Conservation (phyloP, 2,329 filamentous ascomycete genomes). For the Myrmaecium sp. region DNA sequence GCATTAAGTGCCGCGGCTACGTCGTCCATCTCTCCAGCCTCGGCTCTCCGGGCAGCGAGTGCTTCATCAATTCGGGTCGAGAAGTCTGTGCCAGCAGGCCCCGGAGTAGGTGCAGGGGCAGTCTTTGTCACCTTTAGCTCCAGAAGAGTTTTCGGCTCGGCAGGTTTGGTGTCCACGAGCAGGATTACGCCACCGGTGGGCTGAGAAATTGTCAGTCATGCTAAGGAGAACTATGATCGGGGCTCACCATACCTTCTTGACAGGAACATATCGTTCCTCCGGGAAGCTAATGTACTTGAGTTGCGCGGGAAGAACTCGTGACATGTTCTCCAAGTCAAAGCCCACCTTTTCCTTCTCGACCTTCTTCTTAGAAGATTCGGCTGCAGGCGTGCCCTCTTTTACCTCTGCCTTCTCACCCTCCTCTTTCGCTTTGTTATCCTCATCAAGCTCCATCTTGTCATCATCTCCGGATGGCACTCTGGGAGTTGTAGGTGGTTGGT, state of each 20-base stretch:
- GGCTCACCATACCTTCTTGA: constrained; percentile 54
- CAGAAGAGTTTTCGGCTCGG: constrained; percentile 61
- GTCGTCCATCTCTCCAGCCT: constrained; percentile 24
- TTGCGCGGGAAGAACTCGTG: constrained; percentile 76
- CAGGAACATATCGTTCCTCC: constrained; percentile 77
- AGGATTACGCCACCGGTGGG: constrained; percentile 87
- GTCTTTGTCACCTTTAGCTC: constrained; percentile 86
- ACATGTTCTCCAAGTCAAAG: constrained; percentile 95
- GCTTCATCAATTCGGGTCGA: constrained; percentile 13
- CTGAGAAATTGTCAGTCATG: constrained; percentile 34
- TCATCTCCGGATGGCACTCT: constrained; percentile 41
- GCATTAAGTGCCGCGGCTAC: constrained; percentile 63
- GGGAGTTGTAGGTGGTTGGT: constrained; percentile 58
- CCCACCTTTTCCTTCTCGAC: constrained; percentile 90
- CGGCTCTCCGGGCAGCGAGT: constrained; percentile 6
- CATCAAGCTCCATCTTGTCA: constrained; percentile 73
- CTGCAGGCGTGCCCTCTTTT: constrained; percentile 36
- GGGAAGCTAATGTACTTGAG: constrained; percentile 93
- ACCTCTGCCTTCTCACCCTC: constrained; percentile 24
- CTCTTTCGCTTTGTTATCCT: constrained; percentile 27
- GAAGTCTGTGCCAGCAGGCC: constrained; percentile 20
- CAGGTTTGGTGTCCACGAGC: constrained; percentile 68
- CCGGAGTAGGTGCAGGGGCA: constrained; percentile 27
- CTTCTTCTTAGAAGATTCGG: constrained; percentile 64
- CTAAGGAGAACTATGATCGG: not conserved